phyloP scores from a whole-genome alignment of 1,284 basidiomycete genomes.

The Pascua sp. region DNA sequence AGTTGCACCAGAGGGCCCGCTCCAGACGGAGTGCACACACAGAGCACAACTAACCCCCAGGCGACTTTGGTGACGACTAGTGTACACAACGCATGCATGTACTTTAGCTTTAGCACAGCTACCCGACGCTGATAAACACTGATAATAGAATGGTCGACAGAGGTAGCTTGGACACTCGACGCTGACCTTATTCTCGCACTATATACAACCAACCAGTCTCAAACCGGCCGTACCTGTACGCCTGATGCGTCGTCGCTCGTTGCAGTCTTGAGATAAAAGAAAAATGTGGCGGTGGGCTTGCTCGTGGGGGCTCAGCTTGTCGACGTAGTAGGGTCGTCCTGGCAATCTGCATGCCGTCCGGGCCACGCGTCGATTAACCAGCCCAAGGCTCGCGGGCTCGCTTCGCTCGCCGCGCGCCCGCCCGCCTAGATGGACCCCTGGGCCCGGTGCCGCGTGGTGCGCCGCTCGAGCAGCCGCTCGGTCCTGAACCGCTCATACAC shows the following conservation, averaged over 20 bases:
- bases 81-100: slow-evolving; percentile 13
- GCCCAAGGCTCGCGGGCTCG: not conserved
- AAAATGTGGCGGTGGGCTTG: too few relatives aligned
- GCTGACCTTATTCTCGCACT: not conserved
- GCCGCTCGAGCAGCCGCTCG: slow-evolving; percentile 28
- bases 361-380: not conserved
- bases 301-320: too few relatives aligned
- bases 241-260: too few relatives aligned
- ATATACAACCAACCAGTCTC: not conserved
- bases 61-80: slow-evolving; percentile 18
- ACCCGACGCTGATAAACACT: not conserved
- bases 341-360: not conserved
- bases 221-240: too few relatives aligned
- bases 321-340: not conserved
- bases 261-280: too few relatives aligned
- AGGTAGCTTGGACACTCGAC: not conserved
- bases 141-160: not conserved
- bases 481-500: slow-evolving; percentile 45
- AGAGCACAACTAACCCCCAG: slow-evolving; percentile 12
- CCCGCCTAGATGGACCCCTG: not conserved
- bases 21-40: too few relatives aligned
- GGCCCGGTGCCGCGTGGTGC: not conserved
- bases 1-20: too few relatives aligned
- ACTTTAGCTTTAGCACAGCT: slow-evolving; percentile 2
- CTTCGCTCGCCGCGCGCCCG: not conserved